Evolutionary conservation across 768 basidiomycete species (phyloP).

Genomic region (Suillus brevipes): DNA sequence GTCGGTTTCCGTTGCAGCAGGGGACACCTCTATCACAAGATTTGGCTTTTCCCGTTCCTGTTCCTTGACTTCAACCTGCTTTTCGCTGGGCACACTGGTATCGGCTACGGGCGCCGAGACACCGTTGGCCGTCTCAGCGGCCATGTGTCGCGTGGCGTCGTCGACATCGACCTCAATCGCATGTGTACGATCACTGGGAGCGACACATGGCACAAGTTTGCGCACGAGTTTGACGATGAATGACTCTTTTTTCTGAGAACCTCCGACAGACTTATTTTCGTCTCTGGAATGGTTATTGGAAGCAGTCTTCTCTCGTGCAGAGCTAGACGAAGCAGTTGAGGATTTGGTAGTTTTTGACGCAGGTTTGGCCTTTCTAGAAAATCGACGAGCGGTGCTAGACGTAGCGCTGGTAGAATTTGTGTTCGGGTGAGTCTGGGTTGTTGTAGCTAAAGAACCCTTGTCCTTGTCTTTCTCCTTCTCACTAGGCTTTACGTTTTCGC

Average conservation of each 20-base stretch:
- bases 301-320: slow-evolving; percentile 29
- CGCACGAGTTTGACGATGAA: slow-evolving; percentile 61
- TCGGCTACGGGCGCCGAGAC: slow-evolving; percentile 23
- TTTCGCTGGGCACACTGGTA: slow-evolving; percentile 28
- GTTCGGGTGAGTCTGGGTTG: slow-evolving; percentile 43
- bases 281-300: slow-evolving; percentile 35
- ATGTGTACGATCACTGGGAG: slow-evolving; percentile 50
- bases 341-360: slow-evolving; percentile 17
- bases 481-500: slow-evolving; percentile 30
- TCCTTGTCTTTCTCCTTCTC: slow-evolving; percentile 41
- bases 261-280: slow-evolving; percentile 34
- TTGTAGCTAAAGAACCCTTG: slow-evolving; percentile 46
- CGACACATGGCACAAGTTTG: slow-evolving; percentile 65
- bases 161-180: slow-evolving; percentile 41
- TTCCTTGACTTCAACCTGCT: slow-evolving; percentile 29
- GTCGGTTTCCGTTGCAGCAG: slow-evolving; percentile 20
- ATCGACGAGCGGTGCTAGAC: slow-evolving; percentile 26
- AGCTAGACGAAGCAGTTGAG: slow-evolving; percentile 16
- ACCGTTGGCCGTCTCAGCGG: slow-evolving; percentile 19
- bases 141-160: slow-evolving; percentile 21
- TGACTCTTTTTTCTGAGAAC: slow-evolving; percentile 47
- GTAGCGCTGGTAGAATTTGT: slow-evolving; percentile 28
- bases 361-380: slow-evolving; percentile 30
- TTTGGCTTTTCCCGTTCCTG: slow-evolving; percentile 42
- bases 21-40: slow-evolving; percentile 23